Evolutionary conservation across 2,329 filamentous ascomycete genomes (phyloP), one percentile per base, ranked within the genome.

Genomic region (Fusarium coicis): DNA sequence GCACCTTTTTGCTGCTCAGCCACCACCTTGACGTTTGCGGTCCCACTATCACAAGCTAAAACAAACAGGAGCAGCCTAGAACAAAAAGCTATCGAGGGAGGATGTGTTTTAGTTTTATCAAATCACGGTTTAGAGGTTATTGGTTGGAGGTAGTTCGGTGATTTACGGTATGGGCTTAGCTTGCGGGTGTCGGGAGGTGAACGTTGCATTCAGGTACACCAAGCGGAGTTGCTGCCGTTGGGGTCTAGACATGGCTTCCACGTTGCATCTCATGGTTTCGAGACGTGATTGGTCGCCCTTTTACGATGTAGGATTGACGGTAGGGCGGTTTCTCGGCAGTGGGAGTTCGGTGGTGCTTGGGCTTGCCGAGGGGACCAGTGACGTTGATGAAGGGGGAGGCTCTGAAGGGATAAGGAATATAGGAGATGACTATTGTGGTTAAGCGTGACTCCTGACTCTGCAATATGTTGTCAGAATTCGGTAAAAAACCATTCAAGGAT

Each of bases 41-140:
- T n/a, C 21, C 56, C 56, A 60, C 46, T 34, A 60, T 60, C 56
- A 54, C 56, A 54, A 40, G 56, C 56, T 60, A 60, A 54, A 54
- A 60, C 34, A 42, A 30, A 54, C 5, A 54, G 23, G 47, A 34
- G n/a, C 30, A 26, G 19, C 12, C 34, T 54, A 42, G 28, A 42
- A 42, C 50, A 50, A 9, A 8, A 40, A 40, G 18, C 34, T n/a
- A 54, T 42, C n/a, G 26, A 54, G 36, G 10, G 26, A 54, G 26
- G 10, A 30, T 42, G n/a, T 42, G 36, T n/a, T 42, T 18, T 30
- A 54, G 50, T 30, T 14, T 4, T 4, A 18, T 30, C 23, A 54
- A 36, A 54, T 42, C 36, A 42, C 30, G 10, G 2, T 3, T 7
- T 12, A 4, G n/a, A 14, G 23, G 21, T 9, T 12, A 54, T 54